Percentiles rank a stretch among this genome's conserved stretches.
These are phyloP conservation scores for Leishmania amazonensis DNA, from an alignment of 208 protist genomes.

Conservation along the genomic window DNA sequence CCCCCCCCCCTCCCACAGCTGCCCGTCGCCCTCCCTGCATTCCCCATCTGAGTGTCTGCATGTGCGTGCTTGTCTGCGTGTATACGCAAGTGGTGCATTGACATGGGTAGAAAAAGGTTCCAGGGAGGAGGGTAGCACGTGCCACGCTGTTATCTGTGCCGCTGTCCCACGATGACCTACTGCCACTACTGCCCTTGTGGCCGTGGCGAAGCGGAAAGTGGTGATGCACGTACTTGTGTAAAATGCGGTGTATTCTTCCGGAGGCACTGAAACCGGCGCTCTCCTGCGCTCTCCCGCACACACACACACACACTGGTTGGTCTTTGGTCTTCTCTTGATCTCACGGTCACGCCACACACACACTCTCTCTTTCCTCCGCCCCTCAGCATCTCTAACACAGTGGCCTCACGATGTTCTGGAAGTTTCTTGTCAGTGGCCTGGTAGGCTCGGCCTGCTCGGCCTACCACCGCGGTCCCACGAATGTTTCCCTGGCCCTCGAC, in stretches of 20 bases:
- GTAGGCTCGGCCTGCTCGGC: conserved; percentile 49
- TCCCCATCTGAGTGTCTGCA: background rate
- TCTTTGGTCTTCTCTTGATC: background rate
- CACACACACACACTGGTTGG: background rate
- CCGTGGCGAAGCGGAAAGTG: background rate
- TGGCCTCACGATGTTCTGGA: conserved; percentile 48
- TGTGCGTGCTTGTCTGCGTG: background rate
- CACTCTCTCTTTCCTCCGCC: background rate
- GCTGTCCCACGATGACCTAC: background rate
- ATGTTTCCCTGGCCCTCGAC: conserved; percentile 49
- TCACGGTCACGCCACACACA: background rate
- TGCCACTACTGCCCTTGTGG: background rate
- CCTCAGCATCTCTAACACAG: background rate
- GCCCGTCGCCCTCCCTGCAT: background rate
- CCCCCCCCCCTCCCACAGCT: background rate
- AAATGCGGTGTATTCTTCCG: background rate
- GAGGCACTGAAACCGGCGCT: background rate
- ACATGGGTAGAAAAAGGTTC: background rate
- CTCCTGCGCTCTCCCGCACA: background rate
- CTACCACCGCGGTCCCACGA: conserved; percentile 22
- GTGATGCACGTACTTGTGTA: background rate
- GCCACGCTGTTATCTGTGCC: background rate
- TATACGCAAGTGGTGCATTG: background rate
- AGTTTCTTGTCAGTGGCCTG: conserved; percentile 43
- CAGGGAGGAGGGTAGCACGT: background rate